phyloP scores from a whole-genome alignment of 2,329 filamentous ascomycete genomes.

The Apiospora rasikravindrae region DNA sequence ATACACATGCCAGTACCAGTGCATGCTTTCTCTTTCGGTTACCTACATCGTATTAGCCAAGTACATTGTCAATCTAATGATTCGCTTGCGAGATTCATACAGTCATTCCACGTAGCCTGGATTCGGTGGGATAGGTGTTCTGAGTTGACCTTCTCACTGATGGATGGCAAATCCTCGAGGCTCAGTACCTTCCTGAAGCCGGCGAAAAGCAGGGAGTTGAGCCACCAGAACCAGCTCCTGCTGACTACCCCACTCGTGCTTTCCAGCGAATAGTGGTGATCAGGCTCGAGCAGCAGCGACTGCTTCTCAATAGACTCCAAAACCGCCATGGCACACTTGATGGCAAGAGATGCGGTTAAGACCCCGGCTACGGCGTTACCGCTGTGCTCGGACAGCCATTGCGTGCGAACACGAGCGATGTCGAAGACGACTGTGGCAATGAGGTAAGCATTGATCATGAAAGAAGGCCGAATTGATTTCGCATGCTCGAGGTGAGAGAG shows the following conservation, averaged over 20 bases:
- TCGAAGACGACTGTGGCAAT: constrained; percentile 25
- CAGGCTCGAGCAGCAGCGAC: constrained; percentile 30
- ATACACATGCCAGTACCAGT: constrained; percentile 21
- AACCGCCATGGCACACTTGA: constrained; percentile 30
- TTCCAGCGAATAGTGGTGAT: constrained; percentile 29
- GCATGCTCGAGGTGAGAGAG: constrained; percentile 26
- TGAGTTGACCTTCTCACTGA: constrained; percentile 24
- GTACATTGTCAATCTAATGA: too few relatives aligned
- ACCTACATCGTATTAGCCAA: not conserved
- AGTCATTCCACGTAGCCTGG: constrained; percentile 16
- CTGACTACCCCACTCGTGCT: constrained; percentile 33
- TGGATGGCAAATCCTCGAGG: constrained; percentile 28
- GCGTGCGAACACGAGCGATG: constrained; percentile 22
- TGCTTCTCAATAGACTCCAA: constrained; percentile 36
- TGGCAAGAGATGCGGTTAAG: constrained; percentile 30
- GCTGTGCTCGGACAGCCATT: constrained; percentile 23
- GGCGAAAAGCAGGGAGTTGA: constrained; percentile 32
- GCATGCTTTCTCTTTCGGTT: constrained; percentile 22
- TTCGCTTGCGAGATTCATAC: not conserved
- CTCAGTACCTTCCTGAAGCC: constrained; percentile 34
- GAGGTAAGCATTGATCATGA: constrained; percentile 27
- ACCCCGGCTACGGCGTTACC: constrained; percentile 28
- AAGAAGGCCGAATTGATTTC: constrained; percentile 23
- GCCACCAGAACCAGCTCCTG: constrained; percentile 37
- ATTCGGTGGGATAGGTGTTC: constrained; percentile 9